Percentiles rank a stretch among this genome's conserved stretches.
Evolutionary conservation across 148 eudicot genomes (phyloP).

Genomic region (Silene uniflora): DNA sequence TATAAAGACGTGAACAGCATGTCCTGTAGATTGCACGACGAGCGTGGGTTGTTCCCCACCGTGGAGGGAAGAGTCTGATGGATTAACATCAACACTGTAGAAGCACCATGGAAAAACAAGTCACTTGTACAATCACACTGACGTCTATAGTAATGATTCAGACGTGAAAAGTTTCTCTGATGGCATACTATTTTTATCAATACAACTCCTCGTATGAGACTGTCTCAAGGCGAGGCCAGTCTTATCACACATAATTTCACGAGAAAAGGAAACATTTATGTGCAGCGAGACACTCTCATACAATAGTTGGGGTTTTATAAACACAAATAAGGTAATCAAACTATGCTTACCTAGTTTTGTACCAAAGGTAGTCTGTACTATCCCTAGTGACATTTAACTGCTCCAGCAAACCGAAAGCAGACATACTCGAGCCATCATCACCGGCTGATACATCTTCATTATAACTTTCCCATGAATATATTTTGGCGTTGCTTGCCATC

Average conservation of each 20-base stretch:
- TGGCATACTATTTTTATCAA: background rate
- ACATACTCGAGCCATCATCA: slow-evolving; percentile 52
- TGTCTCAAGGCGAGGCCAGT: background rate
- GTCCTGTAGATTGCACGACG: slow-evolving; percentile 68
- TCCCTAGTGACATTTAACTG: slow-evolving; percentile 94
- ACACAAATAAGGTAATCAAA: background rate
- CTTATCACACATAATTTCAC: background rate
- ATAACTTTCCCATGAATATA: slow-evolving; percentile 78
- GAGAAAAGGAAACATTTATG: background rate
- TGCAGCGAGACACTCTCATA: background rate
- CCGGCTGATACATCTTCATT: slow-evolving; percentile 63
- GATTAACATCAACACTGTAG: slow-evolving; percentile 64
- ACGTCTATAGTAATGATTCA: background rate
- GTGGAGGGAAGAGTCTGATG: slow-evolving; percentile 69
- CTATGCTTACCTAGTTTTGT: slow-evolving; percentile 63
- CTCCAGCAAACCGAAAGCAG: slow-evolving; percentile 76
- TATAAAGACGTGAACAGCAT: slow-evolving; percentile 79
- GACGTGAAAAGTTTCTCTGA: too few relatives aligned
- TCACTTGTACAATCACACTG: background rate
- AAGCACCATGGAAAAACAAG: slow-evolving; percentile 1
- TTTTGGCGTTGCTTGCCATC: slow-evolving; percentile 50
- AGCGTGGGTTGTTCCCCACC: slow-evolving; percentile 78
- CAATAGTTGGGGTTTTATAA: background rate
- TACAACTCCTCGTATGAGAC: background rate
- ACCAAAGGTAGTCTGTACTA: slow-evolving; percentile 92